A percentile compares a stretch with the other conserved stretches of the same genome.
Conservation (phyloP, 768 basidiomycete species). For the Suillus americanus region DNA sequence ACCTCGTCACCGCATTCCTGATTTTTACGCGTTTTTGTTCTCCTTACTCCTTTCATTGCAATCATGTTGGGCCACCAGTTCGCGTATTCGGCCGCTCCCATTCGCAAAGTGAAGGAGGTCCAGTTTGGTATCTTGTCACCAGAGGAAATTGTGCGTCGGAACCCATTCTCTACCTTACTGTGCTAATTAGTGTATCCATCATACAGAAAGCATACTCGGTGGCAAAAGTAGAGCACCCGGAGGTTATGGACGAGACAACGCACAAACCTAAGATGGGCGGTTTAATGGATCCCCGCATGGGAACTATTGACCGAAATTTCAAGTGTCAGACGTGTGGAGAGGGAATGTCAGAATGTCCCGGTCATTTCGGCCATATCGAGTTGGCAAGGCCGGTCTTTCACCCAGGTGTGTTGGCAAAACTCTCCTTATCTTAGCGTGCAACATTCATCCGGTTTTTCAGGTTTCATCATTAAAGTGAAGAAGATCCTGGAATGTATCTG, state of each 20-base stretch:
- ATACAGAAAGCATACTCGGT: constrained; percentile 96
- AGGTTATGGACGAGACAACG: constrained; percentile 95
- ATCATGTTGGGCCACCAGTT: constrained; percentile 88
- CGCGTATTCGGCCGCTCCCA: constrained; percentile 89
- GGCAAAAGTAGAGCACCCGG: constrained; percentile 97
- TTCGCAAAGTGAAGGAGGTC: constrained; percentile 95
- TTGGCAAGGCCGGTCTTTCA: constrained; percentile 96
- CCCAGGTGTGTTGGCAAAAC: constrained; percentile 61
- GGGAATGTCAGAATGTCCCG: constrained; percentile 99
- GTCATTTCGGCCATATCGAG: constrained; percentile 99
- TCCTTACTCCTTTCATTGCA: constrained; percentile 7
- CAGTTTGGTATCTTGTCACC: constrained; percentile 99
- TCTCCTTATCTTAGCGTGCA: constrained; percentile 1
- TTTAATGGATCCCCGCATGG: constrained; percentile 97
- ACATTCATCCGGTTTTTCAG: constrained; percentile 37
- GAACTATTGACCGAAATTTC: constrained; percentile 95
- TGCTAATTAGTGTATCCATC: constrained; percentile 15
- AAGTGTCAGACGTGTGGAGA: constrained; percentile 99
- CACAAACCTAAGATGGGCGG: constrained; percentile 91
- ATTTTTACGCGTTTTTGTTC: constrained; percentile 18
- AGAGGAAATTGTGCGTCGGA: constrained; percentile 83
- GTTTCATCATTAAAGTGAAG: constrained; percentile 98
- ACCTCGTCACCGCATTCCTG: neutral
- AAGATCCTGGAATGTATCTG: constrained; percentile 99
- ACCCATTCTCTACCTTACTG: neutral